These are phyloP conservation scores for Condylostoma magnum DNA, from an alignment of 169 alveolate species.

Conservation along the genomic window DNA sequence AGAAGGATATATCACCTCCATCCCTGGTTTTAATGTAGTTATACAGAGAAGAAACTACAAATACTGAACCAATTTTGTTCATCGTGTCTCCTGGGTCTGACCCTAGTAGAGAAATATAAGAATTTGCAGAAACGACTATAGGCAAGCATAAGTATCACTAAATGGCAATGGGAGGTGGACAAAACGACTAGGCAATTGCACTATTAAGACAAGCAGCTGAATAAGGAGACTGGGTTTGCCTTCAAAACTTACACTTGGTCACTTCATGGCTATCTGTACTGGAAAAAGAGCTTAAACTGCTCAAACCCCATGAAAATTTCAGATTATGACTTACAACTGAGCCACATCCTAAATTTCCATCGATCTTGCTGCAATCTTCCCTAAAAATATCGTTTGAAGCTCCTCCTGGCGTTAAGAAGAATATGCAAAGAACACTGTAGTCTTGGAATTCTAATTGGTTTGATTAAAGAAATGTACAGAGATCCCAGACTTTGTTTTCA, in stretches of 20 bases:
- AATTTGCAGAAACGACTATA: constrained; percentile 78
- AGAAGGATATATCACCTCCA: constrained; percentile 75
- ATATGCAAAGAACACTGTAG: constrained; percentile 82
- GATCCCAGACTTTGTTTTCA: constrained; percentile 80
- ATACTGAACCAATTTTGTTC: constrained; percentile 80
- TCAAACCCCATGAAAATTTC: constrained; percentile 84
- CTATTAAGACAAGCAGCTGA: constrained; percentile 74
- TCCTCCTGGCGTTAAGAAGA: constrained; percentile 94
- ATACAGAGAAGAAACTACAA: constrained; percentile 62
- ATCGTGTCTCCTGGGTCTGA: constrained; percentile 91
- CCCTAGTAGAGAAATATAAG: constrained; percentile 90
- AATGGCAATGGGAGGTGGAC: constrained; percentile 93
- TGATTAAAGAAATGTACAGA: constrained; percentile 51
- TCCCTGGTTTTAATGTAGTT: constrained; percentile 71
- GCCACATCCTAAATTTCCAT: constrained; percentile 89
- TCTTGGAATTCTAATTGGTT: constrained; percentile 70
- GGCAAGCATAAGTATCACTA: constrained; percentile 80
- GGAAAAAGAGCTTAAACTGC: constrained; percentile 83
- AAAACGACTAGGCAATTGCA: constrained; percentile 80
- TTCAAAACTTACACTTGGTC: constrained; percentile 90
- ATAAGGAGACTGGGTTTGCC: constrained; percentile 91
- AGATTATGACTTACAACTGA: constrained; percentile 92
- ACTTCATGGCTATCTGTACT: constrained; percentile 87
- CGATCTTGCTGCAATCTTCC: constrained; percentile 85
- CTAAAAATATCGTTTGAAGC: constrained; percentile 88